A percentile compares a stretch with the other conserved stretches of the same genome.
These are phyloP conservation scores for Pseudoturritis turrita DNA, from an alignment of 345 rosid genomes.

Conservation along the genomic window DNA sequence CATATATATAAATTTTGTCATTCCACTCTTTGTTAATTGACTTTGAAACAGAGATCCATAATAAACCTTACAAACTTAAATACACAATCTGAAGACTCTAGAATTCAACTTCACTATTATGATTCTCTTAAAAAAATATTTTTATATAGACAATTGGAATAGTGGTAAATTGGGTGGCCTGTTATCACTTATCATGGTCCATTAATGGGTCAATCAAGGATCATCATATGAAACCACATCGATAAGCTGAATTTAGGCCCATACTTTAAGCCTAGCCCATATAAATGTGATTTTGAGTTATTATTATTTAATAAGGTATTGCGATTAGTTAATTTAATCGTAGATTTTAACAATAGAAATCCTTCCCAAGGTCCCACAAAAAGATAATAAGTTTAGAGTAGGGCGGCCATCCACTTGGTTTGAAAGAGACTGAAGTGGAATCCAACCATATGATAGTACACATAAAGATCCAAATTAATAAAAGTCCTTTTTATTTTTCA, in stretches of 20 bases:
- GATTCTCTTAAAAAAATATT: no score
- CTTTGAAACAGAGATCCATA: neutral
- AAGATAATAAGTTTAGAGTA: neutral
- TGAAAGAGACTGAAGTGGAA: constrained; percentile 60
- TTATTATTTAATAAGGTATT: neutral
- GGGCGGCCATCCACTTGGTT: constrained; percentile 28
- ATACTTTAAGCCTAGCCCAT: no score
- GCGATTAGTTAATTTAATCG: neutral
- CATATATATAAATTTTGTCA: neutral
- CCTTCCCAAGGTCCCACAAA: neutral
- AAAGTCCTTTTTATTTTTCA: neutral
- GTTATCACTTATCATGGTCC: no score
- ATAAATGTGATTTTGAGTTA: no score
- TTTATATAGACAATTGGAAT: no score
- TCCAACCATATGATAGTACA: constrained; percentile 32
- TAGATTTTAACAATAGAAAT: neutral
- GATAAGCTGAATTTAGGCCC: no score
- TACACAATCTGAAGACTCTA: neutral
- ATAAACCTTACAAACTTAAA: neutral
- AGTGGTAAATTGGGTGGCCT: no score
- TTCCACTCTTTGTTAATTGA: neutral
- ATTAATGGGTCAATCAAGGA: no score
- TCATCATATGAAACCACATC: no score
- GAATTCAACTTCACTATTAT: neutral
- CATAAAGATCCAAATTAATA: constrained; percentile 10